phyloP scores from a whole-genome alignment of 73 alveolate genomes.

The Paramecium sonneborni region DNA sequence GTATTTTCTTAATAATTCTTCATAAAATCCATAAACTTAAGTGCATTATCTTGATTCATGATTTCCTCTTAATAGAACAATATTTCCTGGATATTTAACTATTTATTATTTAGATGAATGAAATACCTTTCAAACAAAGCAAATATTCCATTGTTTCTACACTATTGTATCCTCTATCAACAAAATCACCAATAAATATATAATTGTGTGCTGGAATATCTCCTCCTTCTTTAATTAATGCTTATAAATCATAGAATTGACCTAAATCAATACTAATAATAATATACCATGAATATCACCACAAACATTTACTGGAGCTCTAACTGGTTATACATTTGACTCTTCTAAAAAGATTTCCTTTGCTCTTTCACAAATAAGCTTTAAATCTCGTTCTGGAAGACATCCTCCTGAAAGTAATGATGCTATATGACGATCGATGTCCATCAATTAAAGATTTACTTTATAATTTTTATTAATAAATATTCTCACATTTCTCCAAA shows the following conservation, averaged over 20 bases:
- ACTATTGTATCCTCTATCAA: conserved; percentile 82
- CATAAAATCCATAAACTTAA: conserved; percentile 80
- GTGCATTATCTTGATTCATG: conserved; percentile 68
- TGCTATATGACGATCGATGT: conserved; percentile 44
- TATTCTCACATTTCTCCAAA: too few relatives aligned
- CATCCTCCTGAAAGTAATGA: conserved; percentile 64
- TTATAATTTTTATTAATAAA: neutral
- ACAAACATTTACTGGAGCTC: conserved; percentile 84
- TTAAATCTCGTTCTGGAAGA: conserved; percentile 76
- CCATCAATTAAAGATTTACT: conserved; percentile 44
- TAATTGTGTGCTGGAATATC: conserved; percentile 88
- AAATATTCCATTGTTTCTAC: conserved; percentile 75
- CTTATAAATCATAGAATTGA: conserved; percentile 66
- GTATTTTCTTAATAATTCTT: conserved; percentile 86
- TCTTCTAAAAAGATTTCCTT: conserved; percentile 80
- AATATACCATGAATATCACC: conserved; percentile 83
- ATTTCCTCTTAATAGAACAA: conserved; percentile 67
- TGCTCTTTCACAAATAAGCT: conserved; percentile 77
- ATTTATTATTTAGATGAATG: neutral
- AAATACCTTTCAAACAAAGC: conserved; percentile 71
- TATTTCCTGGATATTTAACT: conserved; percentile 66
- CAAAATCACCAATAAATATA: conserved; percentile 84
- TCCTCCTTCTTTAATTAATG: conserved; percentile 68
- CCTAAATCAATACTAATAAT: conserved; percentile 41
- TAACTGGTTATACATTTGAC: conserved; percentile 70